Evolutionary conservation across 257 asterid species (phyloP), one percentile per base, ranked within the genome.

Genomic region (Salvia splendens): DNA sequence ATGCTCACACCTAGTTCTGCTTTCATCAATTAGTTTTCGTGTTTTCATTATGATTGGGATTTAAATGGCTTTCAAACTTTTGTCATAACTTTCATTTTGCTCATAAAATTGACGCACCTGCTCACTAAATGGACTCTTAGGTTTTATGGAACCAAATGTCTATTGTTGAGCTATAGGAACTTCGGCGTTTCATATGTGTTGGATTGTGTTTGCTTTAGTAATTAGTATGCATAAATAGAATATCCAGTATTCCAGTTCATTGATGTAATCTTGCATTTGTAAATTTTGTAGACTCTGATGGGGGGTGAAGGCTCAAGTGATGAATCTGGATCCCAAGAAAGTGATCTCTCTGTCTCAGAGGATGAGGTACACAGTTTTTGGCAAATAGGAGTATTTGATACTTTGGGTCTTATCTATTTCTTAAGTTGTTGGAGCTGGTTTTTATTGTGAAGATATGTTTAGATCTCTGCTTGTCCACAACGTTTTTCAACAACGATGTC

Each of bases 361-460:
- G 79, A 85, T 75, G 91, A 89, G 95, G 95, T 87, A 82, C 57
- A 28, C 73, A 72, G 68, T 57, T 64, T 70, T 72, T 71, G 57
- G 61, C 20, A 17, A 50, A 48, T 43, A n/a, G n/a, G n/a, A n/a
- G n/a, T 17, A 63, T 6, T 40, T 20, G 15, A 48, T 62, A 30
- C 8, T 12, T 35, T 38, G 61, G 11, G 7, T 36, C 45, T 40
- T 30, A 9, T 55, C 7, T 48, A 5, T 16, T 65, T 50, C 40
- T 33, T 53, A 10, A 41, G 52, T 48, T 53, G 43, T 43, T 30
- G 24, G 57, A 38, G 32, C 52, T 57, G 32, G 57, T 58, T 33
- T 7, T 63, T 30, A 64, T 24, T 69, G 9, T 67, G 49, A 32
- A 38, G 54, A 36, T 24, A 12, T 14, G 24, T 59, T 12, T 40